A percentile compares a stretch with the other conserved stretches of the same genome.
Evolutionary conservation across 1,284 basidiomycete species (phyloP).

Genomic region (Mycena sp.): DNA sequence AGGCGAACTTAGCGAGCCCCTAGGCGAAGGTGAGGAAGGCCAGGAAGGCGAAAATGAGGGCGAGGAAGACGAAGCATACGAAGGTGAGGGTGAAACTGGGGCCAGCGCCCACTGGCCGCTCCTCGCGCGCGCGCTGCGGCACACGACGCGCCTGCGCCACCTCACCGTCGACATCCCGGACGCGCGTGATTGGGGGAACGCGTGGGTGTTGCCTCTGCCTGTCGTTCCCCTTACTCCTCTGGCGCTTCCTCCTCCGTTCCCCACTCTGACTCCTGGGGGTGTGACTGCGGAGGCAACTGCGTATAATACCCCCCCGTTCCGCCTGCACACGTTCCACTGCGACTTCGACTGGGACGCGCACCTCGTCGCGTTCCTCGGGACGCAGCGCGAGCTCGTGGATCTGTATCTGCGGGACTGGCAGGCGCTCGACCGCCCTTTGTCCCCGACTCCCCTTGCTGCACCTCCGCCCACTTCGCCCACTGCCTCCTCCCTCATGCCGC

Average conservation of each 20-base stretch:
- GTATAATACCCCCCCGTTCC: too few relatives aligned
- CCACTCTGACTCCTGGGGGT: too few relatives aligned
- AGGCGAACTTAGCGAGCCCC: too few relatives aligned
- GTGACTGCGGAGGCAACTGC: too few relatives aligned
- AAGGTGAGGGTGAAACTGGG: too few relatives aligned
- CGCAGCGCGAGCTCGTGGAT: conserved; percentile 60
- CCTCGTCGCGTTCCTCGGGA: conserved; percentile 63
- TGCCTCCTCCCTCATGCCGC: too few relatives aligned
- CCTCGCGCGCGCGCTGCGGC: conserved; percentile 57
- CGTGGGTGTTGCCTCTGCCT: conserved; percentile 60
- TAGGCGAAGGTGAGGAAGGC: too few relatives aligned
- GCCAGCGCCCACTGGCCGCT: conserved; percentile 59
- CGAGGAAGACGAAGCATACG: too few relatives aligned
- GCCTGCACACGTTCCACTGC: conserved; percentile 66
- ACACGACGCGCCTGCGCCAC: conserved; percentile 55
- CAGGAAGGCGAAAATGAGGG: conserved; percentile 34
- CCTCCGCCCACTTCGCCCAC: background rate
- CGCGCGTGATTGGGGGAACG: conserved; percentile 49
- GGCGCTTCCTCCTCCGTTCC: too few relatives aligned
- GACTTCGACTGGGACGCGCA: conserved; percentile 69
- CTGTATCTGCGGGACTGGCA: conserved; percentile 68
- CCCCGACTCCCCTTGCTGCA: too few relatives aligned
- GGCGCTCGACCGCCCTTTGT: conserved; percentile 37
- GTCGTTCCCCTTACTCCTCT: too few relatives aligned
- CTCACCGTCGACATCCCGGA: conserved; percentile 61